Evolutionary conservation across 2,329 filamentous ascomycete species (phyloP), one percentile per base, ranked within the genome.

Genomic region (Colletotrichum sp.): DNA sequence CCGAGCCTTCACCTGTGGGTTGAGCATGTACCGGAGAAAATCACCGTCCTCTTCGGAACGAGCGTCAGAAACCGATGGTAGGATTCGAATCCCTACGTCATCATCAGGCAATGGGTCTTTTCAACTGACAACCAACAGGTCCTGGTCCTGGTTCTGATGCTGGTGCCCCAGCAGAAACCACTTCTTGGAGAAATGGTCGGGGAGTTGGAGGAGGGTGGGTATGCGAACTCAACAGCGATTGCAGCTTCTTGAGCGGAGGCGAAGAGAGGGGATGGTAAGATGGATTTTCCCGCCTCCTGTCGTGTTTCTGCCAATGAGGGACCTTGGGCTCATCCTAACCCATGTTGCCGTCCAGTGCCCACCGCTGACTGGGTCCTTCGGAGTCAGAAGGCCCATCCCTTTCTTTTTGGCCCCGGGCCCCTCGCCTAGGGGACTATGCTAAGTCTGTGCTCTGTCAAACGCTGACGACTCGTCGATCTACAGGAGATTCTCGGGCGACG

Each of bases 201-300:
- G 94, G 93, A 24, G 90, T 96, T 52, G 88, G 89, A 30, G 95
- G 95, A 49, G 94, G 93, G 32, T 99, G 96, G 96, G 89, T 92
- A 55, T 96, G 95, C 82, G 90, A 92, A 76, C 83, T 91, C 69
- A 96, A 98, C 86, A 95, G 95, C 18, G 95, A 98, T 83, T 98
- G 96, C 81, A 93, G 91, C 76, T 98, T 96, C 85, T 87, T 99
- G 79, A 92, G 89, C 70, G 90, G 90, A 71, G 96, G 96, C 9
- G 93, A 94, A 80, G 96, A 99, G 85, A 90, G 96, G 87, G 96
- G 96, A 82, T 99, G 96, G 96, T 97, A 81, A 83, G 90, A 88
- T 74, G 60, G 59, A 77, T 34, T 69, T 73, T 52, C 65, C 65
- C 70, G 65, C 71, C 60, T 62, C 67, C 65, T 64, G 59, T 69